These are phyloP conservation scores for Pneumocystis canis DNA, from an alignment of 1,139 yeast genomes.

Conservation along the genomic window DNA sequence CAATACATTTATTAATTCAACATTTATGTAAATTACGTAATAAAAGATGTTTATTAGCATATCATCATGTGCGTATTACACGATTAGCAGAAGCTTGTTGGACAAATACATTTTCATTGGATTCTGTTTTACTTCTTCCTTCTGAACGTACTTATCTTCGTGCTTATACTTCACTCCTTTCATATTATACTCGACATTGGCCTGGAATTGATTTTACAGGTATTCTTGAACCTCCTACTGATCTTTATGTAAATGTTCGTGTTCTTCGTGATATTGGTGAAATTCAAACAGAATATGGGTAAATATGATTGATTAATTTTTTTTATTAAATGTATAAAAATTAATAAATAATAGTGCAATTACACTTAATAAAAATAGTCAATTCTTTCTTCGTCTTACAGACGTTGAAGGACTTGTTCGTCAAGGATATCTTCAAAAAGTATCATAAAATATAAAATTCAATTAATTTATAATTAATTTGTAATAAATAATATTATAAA, in stretches of 20 bases:
- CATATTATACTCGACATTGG: conserved; percentile 64
- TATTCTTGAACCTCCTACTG: conserved; percentile 74
- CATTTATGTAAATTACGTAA: conserved; percentile 71
- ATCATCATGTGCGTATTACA: conserved; percentile 56
- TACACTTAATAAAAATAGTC: conserved; percentile 87
- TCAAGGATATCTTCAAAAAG: conserved; percentile 79
- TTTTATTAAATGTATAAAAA: background rate
- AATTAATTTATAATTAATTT: no score
- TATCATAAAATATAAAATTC: no score
- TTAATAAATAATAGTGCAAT: conserved; percentile 36
- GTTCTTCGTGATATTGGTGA: conserved; percentile 93
- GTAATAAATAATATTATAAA: no score
- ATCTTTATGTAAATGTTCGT: conserved; percentile 82
- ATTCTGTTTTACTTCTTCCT: conserved; percentile 25
- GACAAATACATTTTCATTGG: conserved; percentile 30
- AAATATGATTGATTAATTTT: conserved; percentile 4
- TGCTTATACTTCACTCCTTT: conserved; percentile 53
- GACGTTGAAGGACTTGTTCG: conserved; percentile 89
- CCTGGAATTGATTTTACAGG: conserved; percentile 84
- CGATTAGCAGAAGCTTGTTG: conserved; percentile 59
- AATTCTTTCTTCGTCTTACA: conserved; percentile 80
- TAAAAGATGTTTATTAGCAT: conserved; percentile 76
- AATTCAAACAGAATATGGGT: conserved; percentile 90
- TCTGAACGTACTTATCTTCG: conserved; percentile 68
- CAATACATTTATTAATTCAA: conserved; percentile 70